Conservation (phyloP, 495 filamentous ascomycete genomes). For the Penicillium manginii region DNA sequence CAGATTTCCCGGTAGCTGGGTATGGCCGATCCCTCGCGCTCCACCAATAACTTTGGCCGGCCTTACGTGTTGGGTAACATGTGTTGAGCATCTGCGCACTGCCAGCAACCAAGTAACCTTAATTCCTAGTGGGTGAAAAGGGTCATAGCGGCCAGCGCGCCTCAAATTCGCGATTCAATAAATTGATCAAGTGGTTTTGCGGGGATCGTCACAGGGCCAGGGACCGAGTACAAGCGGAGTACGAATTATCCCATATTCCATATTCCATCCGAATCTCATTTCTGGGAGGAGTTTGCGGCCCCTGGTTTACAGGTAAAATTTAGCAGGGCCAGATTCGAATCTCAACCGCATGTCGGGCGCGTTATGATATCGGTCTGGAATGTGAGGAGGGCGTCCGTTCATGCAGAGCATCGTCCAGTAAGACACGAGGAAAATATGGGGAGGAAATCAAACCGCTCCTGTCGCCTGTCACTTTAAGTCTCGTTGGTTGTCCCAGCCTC, state of each 20-base stretch:
- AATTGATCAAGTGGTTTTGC: neutral
- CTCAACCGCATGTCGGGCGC: constrained; percentile 13
- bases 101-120: constrained; percentile 3
- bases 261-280: neutral
- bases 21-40: constrained; percentile 5
- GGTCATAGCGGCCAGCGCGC: constrained; percentile 1
- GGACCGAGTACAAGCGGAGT: no score
- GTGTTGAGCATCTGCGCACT: neutral
- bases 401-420: constrained; percentile 16
- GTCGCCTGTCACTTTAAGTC: constrained; percentile 19
- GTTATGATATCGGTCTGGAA: constrained; percentile 15
- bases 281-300: neutral
- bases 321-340: constrained; percentile 13
- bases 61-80: neutral
- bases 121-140: constrained; percentile 2
- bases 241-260: no score
- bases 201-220: neutral
- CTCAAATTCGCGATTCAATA: constrained; percentile 1
- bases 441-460: neutral
- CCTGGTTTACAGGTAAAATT: neutral
- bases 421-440: constrained; percentile 9
- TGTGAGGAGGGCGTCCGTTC: constrained; percentile 14
- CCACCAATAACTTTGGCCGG: neutral
- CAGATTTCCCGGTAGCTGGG: constrained; percentile 21
- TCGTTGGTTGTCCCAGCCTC: constrained; percentile 15